A percentile compares a stretch with the other conserved stretches of the same genome.
Conservation (phyloP, 192 early-diverging fungal genomes). For the Mycoemilia scoparia region DNA sequence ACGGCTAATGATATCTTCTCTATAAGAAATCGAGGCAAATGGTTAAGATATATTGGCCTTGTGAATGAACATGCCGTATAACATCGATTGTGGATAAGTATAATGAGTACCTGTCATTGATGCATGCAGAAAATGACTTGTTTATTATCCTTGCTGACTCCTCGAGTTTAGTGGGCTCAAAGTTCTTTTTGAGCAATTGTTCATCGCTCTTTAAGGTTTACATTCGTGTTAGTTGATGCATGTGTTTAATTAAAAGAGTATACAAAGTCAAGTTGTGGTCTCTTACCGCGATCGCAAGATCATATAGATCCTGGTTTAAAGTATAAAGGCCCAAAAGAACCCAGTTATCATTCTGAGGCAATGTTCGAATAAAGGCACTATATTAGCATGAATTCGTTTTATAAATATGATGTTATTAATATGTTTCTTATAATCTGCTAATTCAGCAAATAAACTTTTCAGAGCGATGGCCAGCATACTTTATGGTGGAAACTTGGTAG, state of each 20-base stretch:
- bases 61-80: background rate
- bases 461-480: no score
- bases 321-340: slow-evolving; percentile 8
- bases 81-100: background rate
- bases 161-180: slow-evolving; percentile 33
- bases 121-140: slow-evolving; percentile 75
- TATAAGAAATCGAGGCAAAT: slow-evolving; percentile 1
- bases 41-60: background rate
- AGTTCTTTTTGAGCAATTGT: slow-evolving; percentile 1
- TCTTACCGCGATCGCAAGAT: slow-evolving; percentile 9
- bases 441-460: no score
- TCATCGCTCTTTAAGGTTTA: no score
- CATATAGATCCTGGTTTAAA: slow-evolving; percentile 12
- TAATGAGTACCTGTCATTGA: slow-evolving; percentile 55
- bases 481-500: no score
- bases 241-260: no score
- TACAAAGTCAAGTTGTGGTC: no score
- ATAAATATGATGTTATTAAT: no score
- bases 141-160: slow-evolving; percentile 71
- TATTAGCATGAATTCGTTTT: no score
- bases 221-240: no score
- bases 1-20: slow-evolving; percentile 7
- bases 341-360: slow-evolving; percentile 17
- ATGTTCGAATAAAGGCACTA: slow-evolving; percentile 15
- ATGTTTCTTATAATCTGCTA: no score